Base-by-base conservation (phyloP, 345 rosid species). In the Boechera retrofracta region DNA sequence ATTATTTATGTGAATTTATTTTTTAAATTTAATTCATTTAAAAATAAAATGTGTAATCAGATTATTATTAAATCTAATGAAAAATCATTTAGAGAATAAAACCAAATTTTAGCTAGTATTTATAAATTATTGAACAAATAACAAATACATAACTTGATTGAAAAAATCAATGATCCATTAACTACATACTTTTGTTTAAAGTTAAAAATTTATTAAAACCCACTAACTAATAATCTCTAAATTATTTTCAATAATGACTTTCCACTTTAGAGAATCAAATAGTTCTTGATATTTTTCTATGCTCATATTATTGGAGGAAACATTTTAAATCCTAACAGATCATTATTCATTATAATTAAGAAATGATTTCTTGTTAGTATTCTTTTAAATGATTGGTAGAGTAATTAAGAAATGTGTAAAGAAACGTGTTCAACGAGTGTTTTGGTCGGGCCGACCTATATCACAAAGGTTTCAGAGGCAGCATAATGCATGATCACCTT, bases 391-490 rank as follows among this genome's bases (percentile, higher is more conserved):
- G n/a, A 60, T 24, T 52, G 5, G 39, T 28, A 18, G 41, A 56
- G n/a, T 48, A 36, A 59, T 59, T 38, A 26, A 67, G 35, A 67
- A 66, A 75, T 48, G 1, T 32, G 21, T 16, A 21, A 2, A 52
- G 57, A 53, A 77, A 77, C 66, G 66, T 54, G 49, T 63, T 77
- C 65, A 77, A 63, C 44, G 75, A 45, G 60, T 71, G 13, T 54
- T 60, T 12, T 42, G 75, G 80, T 58, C 53, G 26, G 21, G 29
- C 75, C 71, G 11, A 35, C 64, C 71, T 45, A 35, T 45, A 35
- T 26, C 10, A 21, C 10, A 2, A 5, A 77, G 63, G 70, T 53
- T 70, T 77, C 59, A 61, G 62, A 76, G 42, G 35, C 7, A 44
- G 45, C 48, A 41, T 26, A 16, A 24, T 60, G 79, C 74, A 75